Evolutionary conservation across 116 monocot genomes (phyloP), one percentile per base, ranked within the genome.

Genomic region (Cymodocea nodosa): DNA sequence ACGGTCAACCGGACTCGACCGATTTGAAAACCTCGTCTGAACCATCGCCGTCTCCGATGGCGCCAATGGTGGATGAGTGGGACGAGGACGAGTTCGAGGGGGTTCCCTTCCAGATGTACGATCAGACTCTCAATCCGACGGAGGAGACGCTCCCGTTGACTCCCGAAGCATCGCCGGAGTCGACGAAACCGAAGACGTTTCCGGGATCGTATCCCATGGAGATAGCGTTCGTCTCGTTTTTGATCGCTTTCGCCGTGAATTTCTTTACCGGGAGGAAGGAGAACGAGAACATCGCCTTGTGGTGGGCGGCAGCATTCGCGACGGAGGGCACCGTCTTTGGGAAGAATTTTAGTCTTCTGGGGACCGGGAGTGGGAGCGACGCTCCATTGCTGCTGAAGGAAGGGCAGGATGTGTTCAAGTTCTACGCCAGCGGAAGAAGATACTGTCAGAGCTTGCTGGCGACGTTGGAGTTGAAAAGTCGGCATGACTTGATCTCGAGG

Each of bases 21-120:
- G 2, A 37, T 37, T 6, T 37, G 37, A 37, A 37, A 37, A 4
- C 37, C 37, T 37, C 37, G 37, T 37, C 37, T 2, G 4, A 37
- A 6, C 62, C 60, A 19, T 52, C 37, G 5, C 75, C 24, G 23
- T 44, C 50, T 15, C 35, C 72, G 6, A 10, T 65, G 16, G 37
- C 76, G 30, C n/a, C 83, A 15, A 23, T 72, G 15, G 68, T 74
- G 39, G 90, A 84, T 50, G 71, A 79, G 20, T 90, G 90, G 87
- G 95, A 95, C 62, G 90, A 90, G 68, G 90, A 95, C 52, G 90
- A 95, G 70, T 95, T 95, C 78, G 95, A 95, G 64, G 90, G 95
- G 16, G 79, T 95, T 61, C 87, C 90, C 15, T 23, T 68, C 17
- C 66, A 54, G 34, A 74, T 60, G 39, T 51, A 57, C 60, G 17